These are phyloP conservation scores for Rhizopogon salebrosus DNA, from an alignment of 768 basidiomycete genomes.

Conservation along the genomic window DNA sequence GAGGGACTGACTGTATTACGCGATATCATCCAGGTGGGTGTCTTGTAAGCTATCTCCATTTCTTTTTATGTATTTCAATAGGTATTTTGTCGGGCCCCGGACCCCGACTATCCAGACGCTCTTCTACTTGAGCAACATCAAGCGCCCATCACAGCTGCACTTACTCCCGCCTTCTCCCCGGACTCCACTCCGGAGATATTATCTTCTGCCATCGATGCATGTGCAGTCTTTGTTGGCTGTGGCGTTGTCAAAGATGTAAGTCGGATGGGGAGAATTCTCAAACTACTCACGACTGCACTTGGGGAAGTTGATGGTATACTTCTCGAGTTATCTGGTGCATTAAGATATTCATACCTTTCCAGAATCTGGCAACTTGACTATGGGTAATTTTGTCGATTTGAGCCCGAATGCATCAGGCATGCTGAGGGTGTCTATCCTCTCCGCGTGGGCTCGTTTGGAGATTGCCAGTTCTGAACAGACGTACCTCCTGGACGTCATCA, in stretches of 20 bases:
- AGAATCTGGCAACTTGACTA: constrained; percentile 81
- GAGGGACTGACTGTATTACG: constrained; percentile 85
- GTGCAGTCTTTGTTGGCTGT: constrained; percentile 92
- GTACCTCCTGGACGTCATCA: constrained; percentile 78
- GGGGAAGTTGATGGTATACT: constrained; percentile 81
- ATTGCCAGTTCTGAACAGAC: constrained; percentile 67
- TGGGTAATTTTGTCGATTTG: constrained; percentile 82
- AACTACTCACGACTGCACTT: constrained; percentile 79
- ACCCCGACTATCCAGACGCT: constrained; percentile 89
- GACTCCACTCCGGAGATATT: constrained; percentile 96
- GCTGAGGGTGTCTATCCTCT: constrained; percentile 86
- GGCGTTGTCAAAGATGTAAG: constrained; percentile 88
- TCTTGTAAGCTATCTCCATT: background rate
- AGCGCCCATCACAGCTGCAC: constrained; percentile 94
- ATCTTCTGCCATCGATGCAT: constrained; percentile 87
- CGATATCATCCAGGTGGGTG: constrained; percentile 83
- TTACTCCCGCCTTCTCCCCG: constrained; percentile 93
- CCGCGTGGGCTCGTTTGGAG: constrained; percentile 93
- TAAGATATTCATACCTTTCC: constrained; percentile 2
- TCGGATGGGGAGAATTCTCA: constrained; percentile 92
- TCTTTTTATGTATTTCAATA: constrained; percentile 27
- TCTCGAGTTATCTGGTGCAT: background rate
- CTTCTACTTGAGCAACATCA: constrained; percentile 94
- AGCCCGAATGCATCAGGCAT: constrained; percentile 94
- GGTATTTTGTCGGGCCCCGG: constrained; percentile 83